A percentile compares a stretch with the other conserved stretches of the same genome.
These are phyloP conservation scores for Phanerochaete sordida DNA, from an alignment of 768 basidiomycete genomes.

Conservation along the genomic window DNA sequence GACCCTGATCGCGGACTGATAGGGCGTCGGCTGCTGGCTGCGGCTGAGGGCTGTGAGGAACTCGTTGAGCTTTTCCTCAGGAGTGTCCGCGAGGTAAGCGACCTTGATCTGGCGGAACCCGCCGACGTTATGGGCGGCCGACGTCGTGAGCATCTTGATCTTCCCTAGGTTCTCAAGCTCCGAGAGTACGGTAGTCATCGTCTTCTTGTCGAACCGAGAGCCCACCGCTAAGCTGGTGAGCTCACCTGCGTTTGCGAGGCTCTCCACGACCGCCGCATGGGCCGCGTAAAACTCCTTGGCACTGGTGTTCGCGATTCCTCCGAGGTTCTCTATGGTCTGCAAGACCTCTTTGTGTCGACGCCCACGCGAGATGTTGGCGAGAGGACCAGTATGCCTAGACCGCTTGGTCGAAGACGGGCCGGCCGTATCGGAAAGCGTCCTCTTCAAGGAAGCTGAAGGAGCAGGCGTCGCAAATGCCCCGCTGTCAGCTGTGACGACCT, in stretches of 20 bases:
- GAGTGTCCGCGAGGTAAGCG: slow-evolving; percentile 58
- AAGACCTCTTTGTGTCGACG: slow-evolving; percentile 80
- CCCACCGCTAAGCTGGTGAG: slow-evolving; percentile 67
- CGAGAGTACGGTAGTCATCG: slow-evolving; percentile 55
- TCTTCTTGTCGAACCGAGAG: slow-evolving; percentile 70
- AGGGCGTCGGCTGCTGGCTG: slow-evolving; percentile 30
- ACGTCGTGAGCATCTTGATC: slow-evolving; percentile 68
- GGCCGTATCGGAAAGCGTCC: background rate
- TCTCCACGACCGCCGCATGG: slow-evolving; percentile 60
- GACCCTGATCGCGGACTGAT: slow-evolving; percentile 35
- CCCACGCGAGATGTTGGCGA: slow-evolving; percentile 71
- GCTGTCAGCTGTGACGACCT: background rate
- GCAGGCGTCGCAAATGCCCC: background rate
- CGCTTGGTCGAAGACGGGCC: background rate
- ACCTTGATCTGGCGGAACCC: slow-evolving; percentile 56
- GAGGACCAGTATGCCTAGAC: slow-evolving; percentile 16
- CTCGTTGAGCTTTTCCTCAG: slow-evolving; percentile 47
- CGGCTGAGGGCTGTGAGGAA: slow-evolving; percentile 55
- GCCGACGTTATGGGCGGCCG: slow-evolving; percentile 56
- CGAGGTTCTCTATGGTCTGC: slow-evolving; percentile 58
- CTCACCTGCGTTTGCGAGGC: slow-evolving; percentile 56
- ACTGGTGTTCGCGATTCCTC: slow-evolving; percentile 65
- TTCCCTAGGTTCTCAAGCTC: slow-evolving; percentile 62
- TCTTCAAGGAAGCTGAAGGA: background rate
- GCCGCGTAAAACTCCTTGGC: slow-evolving; percentile 68